Percentiles rank a stretch among this genome's conserved stretches.
Evolutionary conservation across 2,329 filamentous ascomycete species (phyloP).

Genomic region (Paecilomyces dactylethromorphus): DNA sequence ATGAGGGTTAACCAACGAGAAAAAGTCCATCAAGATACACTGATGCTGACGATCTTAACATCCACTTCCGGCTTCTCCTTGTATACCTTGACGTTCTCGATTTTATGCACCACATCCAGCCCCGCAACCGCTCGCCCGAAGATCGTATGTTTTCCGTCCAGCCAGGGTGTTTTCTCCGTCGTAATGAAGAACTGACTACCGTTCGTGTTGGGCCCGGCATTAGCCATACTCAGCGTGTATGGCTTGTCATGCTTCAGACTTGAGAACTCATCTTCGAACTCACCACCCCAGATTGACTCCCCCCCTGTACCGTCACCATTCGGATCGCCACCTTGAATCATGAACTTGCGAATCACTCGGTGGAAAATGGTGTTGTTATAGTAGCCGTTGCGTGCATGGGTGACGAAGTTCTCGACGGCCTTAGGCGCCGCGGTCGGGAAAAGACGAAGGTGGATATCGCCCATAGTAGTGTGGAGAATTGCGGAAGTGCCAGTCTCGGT

Average conservation of each 20-base stretch:
- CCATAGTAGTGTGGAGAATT: conserved; percentile 83
- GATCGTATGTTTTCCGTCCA: conserved; percentile 93
- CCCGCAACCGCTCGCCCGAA: conserved; percentile 88
- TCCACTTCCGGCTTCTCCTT: conserved; percentile 95
- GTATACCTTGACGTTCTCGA: conserved; percentile 81
- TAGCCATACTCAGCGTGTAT: conserved; percentile 96
- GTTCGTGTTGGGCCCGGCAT: conserved; percentile 91
- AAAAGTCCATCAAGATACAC: conserved; percentile 10
- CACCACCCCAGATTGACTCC: conserved; percentile 85
- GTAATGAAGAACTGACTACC: conserved; percentile 98
- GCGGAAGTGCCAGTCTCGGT: conserved; percentile 71
- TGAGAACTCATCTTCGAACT: conserved; percentile 92
- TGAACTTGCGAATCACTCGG: conserved; percentile 94
- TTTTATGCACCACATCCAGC: conserved; percentile 89
- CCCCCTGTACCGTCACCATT: conserved; percentile 84
- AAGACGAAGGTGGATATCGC: conserved; percentile 87
- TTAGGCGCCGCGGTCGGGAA: conserved; percentile 92
- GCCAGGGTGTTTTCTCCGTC: conserved; percentile 92
- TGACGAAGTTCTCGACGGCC: conserved; percentile 95
- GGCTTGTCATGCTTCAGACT: conserved; percentile 89
- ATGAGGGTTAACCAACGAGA: not conserved
- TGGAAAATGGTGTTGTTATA: conserved; percentile 99
- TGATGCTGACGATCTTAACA: conserved; percentile 91
- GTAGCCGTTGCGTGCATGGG: conserved; percentile 80
- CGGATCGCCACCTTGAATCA: conserved; percentile 85